These are phyloP conservation scores for Boechera retrofracta DNA, from an alignment of 345 rosid species.

Conservation along the genomic window DNA sequence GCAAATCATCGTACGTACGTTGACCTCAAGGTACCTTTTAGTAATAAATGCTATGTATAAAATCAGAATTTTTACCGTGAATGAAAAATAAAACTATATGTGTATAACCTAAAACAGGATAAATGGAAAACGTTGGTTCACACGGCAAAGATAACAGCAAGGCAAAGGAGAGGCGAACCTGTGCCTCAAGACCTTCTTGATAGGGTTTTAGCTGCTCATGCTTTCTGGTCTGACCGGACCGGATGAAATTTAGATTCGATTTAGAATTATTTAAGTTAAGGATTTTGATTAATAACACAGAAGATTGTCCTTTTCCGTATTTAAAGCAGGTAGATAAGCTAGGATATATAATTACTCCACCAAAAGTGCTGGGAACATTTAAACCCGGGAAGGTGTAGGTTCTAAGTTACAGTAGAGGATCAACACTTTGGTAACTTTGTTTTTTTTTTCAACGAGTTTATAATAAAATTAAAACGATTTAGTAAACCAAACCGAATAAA, in stretches of 20 bases:
- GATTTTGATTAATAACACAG: background rate
- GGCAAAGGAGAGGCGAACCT: conserved; percentile 93
- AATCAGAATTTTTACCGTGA: background rate
- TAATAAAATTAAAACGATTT: no score
- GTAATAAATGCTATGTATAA: background rate
- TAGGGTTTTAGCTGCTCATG: conserved; percentile 79
- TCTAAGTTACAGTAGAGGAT: background rate
- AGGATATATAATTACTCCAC: background rate
- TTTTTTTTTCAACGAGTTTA: no score
- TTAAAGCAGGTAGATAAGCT: background rate
- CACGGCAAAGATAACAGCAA: conserved; percentile 91
- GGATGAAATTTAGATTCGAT: conserved; percentile 10
- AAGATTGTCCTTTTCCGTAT: background rate
- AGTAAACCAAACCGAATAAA: no score
- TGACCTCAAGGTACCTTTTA: conserved; percentile 72
- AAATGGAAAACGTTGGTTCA: conserved; percentile 95
- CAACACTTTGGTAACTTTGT: background rate
- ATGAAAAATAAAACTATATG: background rate
- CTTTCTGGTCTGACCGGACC: conserved; percentile 70
- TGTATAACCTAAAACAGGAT: conserved; percentile 54
- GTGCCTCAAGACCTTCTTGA: conserved; percentile 92
- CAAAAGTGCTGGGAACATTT: conserved; percentile 5
- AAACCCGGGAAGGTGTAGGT: background rate
- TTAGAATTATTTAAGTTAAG: background rate
- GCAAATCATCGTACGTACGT: conserved; percentile 94